These are phyloP conservation scores for Leptographium procerum DNA, from an alignment of 2,329 filamentous ascomycete species.

Conservation along the genomic window DNA sequence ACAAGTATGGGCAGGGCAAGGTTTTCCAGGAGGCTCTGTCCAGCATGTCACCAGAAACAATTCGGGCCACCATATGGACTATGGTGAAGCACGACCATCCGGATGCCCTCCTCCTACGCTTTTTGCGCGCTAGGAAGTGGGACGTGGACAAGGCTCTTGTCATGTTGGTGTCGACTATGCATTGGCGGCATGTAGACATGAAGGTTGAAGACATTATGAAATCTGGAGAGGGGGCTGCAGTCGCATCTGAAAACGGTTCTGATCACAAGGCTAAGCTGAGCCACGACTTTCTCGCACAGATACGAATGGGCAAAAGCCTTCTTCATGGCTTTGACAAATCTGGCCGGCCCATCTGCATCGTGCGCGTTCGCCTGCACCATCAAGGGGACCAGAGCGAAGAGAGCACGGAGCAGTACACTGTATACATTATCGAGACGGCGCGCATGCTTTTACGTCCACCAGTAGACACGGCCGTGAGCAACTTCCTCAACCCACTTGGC, in stretches of 20 bases:
- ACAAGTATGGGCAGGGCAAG: constrained; percentile 88
- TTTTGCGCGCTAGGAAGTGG: constrained; percentile 87
- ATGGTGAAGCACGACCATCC: constrained; percentile 96
- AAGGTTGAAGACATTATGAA: constrained; percentile 82
- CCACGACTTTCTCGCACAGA: constrained; percentile 70
- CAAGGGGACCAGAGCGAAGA: constrained; percentile 73
- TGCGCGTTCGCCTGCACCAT: constrained; percentile 71
- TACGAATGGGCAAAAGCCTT: constrained; percentile 87
- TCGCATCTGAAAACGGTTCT: constrained; percentile 43
- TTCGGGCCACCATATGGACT: constrained; percentile 74
- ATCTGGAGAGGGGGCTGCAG: constrained; percentile 60
- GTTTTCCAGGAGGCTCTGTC: constrained; percentile 74
- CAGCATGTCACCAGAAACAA: constrained; percentile 62
- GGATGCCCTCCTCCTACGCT: constrained; percentile 71
- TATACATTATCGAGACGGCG: constrained; percentile 91
- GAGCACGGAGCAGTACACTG: constrained; percentile 77
- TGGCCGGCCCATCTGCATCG: constrained; percentile 76
- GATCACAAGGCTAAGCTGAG: constrained; percentile 51
- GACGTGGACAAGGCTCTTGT: constrained; percentile 84
- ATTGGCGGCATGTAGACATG: constrained; percentile 76
- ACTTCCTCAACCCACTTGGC: neutral
- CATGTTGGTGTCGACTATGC: constrained; percentile 90
- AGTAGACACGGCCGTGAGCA: constrained; percentile 80
- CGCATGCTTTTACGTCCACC: constrained; percentile 68
- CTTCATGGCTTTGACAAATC: constrained; percentile 77